phyloP scores from a whole-genome alignment of 495 filamentous ascomycete genomes.

The Penicillium roqueforti region DNA sequence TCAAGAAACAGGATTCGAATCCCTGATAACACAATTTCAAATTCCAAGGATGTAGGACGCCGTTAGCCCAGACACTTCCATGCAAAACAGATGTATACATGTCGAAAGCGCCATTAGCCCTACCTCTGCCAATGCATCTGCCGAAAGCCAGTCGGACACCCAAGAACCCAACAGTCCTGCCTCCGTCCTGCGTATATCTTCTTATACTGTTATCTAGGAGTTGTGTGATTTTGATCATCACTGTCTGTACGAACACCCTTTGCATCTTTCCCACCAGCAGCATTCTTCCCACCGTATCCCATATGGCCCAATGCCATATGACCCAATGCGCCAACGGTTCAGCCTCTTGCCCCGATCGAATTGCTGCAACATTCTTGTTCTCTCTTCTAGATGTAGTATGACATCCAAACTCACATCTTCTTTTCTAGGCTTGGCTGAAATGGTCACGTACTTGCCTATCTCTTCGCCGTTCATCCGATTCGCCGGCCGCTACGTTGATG shows the following conservation, averaged over 20 bases:
- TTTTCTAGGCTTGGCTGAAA: conserved; percentile 62
- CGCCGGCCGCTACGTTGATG: conserved; percentile 75
- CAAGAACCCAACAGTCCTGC: conserved; percentile 8
- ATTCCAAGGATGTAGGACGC: conserved; percentile 5
- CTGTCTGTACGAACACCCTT: conserved; percentile 45
- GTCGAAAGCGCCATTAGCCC: conserved; percentile 1
- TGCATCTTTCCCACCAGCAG: conserved; percentile 17
- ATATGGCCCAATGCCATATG: too few species aligned
- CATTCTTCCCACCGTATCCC: not conserved
- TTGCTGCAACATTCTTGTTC: not conserved
- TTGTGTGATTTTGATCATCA: conserved; percentile 65
- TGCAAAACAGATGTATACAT: not conserved
- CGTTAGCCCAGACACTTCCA: conserved; percentile 4
- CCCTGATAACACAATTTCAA: not conserved
- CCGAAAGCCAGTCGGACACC: conserved; percentile 6
- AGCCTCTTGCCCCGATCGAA: not conserved
- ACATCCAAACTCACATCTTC: conserved; percentile 16
- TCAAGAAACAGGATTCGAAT: not conserved
- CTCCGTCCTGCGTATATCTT: conserved; percentile 5
- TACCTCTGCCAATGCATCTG: not conserved
- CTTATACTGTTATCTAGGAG: conserved; percentile 51
- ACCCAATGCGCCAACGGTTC: conserved; percentile 7
- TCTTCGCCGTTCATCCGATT: conserved; percentile 80
- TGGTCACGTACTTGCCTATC: conserved; percentile 78
- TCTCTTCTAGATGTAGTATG: conserved; percentile 5